phyloP scores from a whole-genome alignment of 2,329 filamentous ascomycete genomes.

The Colletotrichum abscissum region DNA sequence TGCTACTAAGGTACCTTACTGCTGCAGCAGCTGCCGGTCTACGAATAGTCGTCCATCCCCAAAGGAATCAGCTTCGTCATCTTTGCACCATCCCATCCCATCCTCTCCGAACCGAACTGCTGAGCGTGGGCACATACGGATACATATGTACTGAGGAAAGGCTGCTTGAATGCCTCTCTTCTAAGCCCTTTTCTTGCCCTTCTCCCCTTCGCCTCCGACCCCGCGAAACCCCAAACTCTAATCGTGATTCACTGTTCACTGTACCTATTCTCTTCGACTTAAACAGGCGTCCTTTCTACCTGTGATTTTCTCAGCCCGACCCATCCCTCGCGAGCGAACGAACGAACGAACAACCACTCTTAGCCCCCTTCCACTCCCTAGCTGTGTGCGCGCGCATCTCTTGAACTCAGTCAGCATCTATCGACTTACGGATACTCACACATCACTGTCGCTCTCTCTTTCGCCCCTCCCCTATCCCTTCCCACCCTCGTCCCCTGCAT shows the following conservation, averaged over 20 bases:
- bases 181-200: background rate
- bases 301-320: background rate
- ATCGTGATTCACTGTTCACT: slow-evolving; percentile 16
- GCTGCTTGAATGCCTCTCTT: background rate
- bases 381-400: background rate
- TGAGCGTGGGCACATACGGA: background rate
- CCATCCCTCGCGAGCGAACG: background rate
- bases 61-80: slow-evolving; percentile 30
- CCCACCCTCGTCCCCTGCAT: slow-evolving; percentile 16
- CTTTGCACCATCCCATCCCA: slow-evolving; percentile 21
- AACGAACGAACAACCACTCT: background rate
- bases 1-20: too few relatives aligned
- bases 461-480: slow-evolving; percentile 3
- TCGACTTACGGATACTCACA: background rate
- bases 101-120: slow-evolving; percentile 1
- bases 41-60: background rate
- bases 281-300: background rate
- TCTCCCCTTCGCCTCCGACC: background rate
- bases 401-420: slow-evolving; percentile 2
- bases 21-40: background rate
- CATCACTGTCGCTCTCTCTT: background rate
- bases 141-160: slow-evolving; percentile 3
- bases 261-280: background rate
- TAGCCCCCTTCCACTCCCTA: slow-evolving; percentile 7
- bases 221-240: background rate